Evolutionary conservation across 2,329 filamentous ascomycete species (phyloP), one percentile per base, ranked within the genome.

Genomic region (Cyanodermella asteris): DNA sequence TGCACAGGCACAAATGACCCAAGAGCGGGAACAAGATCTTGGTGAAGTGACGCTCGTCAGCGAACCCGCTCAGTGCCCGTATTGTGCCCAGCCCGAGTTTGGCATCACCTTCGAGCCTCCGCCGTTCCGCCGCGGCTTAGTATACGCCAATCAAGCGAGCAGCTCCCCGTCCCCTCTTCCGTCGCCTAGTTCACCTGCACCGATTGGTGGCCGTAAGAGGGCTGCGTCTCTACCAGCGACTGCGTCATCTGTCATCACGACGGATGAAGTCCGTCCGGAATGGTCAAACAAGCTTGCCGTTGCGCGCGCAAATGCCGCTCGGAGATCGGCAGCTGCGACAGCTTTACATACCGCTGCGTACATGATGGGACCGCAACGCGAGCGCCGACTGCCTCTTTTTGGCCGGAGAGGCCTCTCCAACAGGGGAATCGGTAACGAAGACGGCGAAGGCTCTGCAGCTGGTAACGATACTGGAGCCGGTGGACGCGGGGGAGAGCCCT

Each of bases 271-370:
- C 26, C 73, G 87, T 10, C 87, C 87, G 1, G 87, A 97, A 39
- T 97, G 87, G 87, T 69, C 78, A 1, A 72, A 74, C 29, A 97
- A 94, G 45, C 57, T 97, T 25, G 69, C 76, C 8, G 66, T 76
- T 37, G 84, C 84, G 28, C 69, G 81, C 27, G 72, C 78, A 5
- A 80, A 93, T 43, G 73, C 81, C 33, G 68, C 87, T 5, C 64
- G 87, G 30, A 62, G 87, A 34, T 78, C 87, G 13, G 87, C 87
- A 1, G 87, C 87, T 1, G 87, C 87, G 0, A 94, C 87, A 0
- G 84, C 87, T 10, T 53, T 94, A 4, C 87, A 97, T 38, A 91
- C 87, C 15, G 87, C 87, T 5, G 87, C 87, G 1, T 94, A 94
- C 43, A 55, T 94, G 25, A 78, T 91, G 55, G 49, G 36, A 8